Evolutionary conservation across 331 rosid species (phyloP), one percentile per base, ranked within the genome.

Genomic region (Acacia concinna): DNA sequence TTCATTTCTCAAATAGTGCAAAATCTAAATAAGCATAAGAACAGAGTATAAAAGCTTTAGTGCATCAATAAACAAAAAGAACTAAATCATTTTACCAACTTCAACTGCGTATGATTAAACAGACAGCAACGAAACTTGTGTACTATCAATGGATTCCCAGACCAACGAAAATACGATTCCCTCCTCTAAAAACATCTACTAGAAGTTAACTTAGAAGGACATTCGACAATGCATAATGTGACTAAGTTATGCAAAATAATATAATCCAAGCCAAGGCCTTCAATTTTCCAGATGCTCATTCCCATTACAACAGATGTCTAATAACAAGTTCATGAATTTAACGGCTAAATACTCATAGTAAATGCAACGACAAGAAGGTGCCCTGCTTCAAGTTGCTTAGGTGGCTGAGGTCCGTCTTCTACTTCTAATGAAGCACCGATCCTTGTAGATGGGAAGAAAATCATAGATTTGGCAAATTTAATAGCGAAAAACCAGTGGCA

Each of bases 61-160:
- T 78, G 73, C 67, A 76, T 66, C 67, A 37, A 54, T 80, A 54
- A 34, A 70, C 72, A 57, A 83, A 74, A 37, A 74, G 71, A 31
- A 75, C 80, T 57, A 71, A 79, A 81, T 82, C 78, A 83, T 86
- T 86, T 66, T 71, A 86, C 44, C 83, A 66, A 60, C 71, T 72
- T 80, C 78, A 85, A 78, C 81, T 81, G 41, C 31, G 66, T 25
- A 79, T 73, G 81, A n/a, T n/a, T n/a, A 83, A 67, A 79, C 57
- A 68, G 81, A 83, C 83, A 85, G 87, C 73, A 81, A 73, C 79
- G 63, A 78, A 73, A 51, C 68, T 46, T 74, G 79, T 59, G 46
- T 62, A 8, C 1, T 28, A 11, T 40, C 44, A 67, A 8, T 11
- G 27, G 32, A 67, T 66, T 66, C 30, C 71, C 30, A 35, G 46